Conservation (phyloP, 108 stramenopile genomes). For the Fistulifera solaris region DNA sequence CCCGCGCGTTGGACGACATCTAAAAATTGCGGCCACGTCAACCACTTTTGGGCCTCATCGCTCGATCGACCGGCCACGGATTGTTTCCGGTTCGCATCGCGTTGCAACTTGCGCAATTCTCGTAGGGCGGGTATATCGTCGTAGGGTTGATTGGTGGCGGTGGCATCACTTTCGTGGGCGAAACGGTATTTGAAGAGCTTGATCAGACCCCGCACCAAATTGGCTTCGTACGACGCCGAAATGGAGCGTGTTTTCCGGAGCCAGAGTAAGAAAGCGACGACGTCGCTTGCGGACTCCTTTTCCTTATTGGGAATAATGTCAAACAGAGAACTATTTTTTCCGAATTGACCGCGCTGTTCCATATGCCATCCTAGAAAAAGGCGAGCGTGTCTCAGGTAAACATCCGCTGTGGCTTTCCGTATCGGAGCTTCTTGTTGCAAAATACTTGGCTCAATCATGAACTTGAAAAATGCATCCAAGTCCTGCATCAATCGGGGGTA, state of each 20-base stretch:
- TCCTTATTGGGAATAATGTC: conserved; percentile 56
- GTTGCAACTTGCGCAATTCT: conserved; percentile 68
- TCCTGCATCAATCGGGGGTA: conserved; percentile 46
- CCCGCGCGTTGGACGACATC: conserved; percentile 2
- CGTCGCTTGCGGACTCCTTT: conserved; percentile 45
- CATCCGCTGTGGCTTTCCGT: conserved; percentile 60
- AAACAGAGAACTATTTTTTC: conserved; percentile 32
- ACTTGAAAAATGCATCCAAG: conserved; percentile 45
- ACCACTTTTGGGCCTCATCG: conserved; percentile 72
- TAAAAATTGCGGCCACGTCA: conserved; percentile 67
- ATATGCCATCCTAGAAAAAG: conserved; percentile 60
- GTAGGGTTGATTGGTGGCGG: conserved; percentile 24
- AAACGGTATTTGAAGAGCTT: conserved; percentile 78
- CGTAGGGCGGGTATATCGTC: conserved; percentile 62
- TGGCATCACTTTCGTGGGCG: conserved; percentile 30
- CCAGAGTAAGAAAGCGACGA: conserved; percentile 72
- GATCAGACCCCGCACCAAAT: conserved; percentile 66
- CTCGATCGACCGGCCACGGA: conserved; percentile 52
- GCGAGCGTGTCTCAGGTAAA: conserved; percentile 69
- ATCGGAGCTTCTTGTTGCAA: conserved; percentile 56
- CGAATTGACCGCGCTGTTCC: neutral
- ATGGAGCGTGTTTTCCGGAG: conserved; percentile 47
- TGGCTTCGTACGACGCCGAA: conserved; percentile 77
- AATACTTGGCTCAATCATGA: conserved; percentile 67
- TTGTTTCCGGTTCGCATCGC: conserved; percentile 59